A percentile compares a stretch with the other conserved stretches of the same genome.
Conservation (phyloP, 177 flowering plant species). For the Tripterygium wilfordii region DNA sequence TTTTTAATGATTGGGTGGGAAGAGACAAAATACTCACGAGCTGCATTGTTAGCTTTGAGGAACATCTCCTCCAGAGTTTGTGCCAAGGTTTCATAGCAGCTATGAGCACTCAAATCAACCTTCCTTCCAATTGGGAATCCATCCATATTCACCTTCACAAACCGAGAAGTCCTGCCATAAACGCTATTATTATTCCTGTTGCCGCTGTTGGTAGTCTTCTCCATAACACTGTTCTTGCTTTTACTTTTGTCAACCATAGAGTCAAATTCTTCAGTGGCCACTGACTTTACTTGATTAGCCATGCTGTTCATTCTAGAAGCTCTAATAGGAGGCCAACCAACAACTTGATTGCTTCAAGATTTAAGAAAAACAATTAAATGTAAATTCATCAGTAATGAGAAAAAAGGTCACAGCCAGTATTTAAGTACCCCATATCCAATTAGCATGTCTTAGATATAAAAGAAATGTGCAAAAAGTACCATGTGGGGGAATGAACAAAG, state of each 20-base stretch:
- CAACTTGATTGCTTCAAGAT: constrained; percentile 64
- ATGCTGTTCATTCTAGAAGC: constrained; percentile 72
- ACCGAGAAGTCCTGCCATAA: constrained; percentile 37
- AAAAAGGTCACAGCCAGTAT: no score
- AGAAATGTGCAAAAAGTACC: no score
- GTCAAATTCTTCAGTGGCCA: constrained; percentile 25
- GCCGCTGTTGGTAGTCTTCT: constrained; percentile 18
- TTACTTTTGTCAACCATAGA: constrained; percentile 14
- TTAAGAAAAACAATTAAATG: not conserved
- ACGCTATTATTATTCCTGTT: constrained; percentile 14
- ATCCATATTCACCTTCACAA: constrained; percentile 96
- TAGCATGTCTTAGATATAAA: no score
- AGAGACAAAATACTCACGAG: constrained; percentile 29
- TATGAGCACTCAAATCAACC: constrained; percentile 67
- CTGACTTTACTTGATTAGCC: constrained; percentile 52
- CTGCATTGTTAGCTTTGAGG: constrained; percentile 16
- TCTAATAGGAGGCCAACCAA: constrained; percentile 96
- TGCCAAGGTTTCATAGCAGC: constrained; percentile 63
- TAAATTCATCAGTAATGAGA: not conserved
- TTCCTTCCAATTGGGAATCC: constrained; percentile 88
- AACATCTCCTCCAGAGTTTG: constrained; percentile 81
- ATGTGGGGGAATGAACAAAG: no score
- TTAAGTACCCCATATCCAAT: no score
- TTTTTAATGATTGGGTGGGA: no score
- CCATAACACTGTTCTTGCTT: constrained; percentile 15